These are phyloP conservation scores for Volvariella surrecta DNA, from an alignment of 1,284 basidiomycete species.

Conservation along the genomic window DNA sequence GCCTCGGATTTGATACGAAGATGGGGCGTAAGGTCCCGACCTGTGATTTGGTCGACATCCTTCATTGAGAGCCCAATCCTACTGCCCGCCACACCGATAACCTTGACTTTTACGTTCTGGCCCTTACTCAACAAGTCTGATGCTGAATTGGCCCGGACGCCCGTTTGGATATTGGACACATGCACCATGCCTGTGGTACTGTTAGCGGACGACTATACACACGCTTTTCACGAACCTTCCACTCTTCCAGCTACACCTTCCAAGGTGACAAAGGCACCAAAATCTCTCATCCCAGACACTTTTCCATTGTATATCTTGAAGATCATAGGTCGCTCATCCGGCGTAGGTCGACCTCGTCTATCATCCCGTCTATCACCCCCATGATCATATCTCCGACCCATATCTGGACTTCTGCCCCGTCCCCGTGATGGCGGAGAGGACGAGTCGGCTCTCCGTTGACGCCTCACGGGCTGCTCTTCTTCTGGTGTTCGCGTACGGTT, in stretches of 20 bases:
- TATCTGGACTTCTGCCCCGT: slow-evolving; percentile 47
- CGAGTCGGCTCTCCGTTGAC: slow-evolving; percentile 43
- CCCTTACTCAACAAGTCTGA: slow-evolving; percentile 80
- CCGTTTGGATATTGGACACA: slow-evolving; percentile 84
- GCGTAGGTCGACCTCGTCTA: slow-evolving; percentile 24
- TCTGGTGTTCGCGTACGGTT: slow-evolving; percentile 35
- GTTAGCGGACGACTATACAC: slow-evolving; percentile 4
- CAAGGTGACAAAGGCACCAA: slow-evolving; percentile 88
- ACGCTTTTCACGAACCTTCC: slow-evolving; percentile 61
- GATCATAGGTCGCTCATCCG: slow-evolving; percentile 81
- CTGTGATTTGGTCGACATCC: slow-evolving; percentile 90
- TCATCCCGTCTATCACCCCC: slow-evolving; percentile 33
- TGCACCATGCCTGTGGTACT: slow-evolving; percentile 81
- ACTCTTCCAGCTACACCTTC: slow-evolving; percentile 82
- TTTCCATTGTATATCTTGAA: slow-evolving; percentile 95
- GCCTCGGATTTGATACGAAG: slow-evolving; percentile 89
- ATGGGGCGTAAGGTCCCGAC: slow-evolving; percentile 89
- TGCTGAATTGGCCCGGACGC: slow-evolving; percentile 79
- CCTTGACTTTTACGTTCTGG: slow-evolving; percentile 90
- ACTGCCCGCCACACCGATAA: slow-evolving; percentile 84
- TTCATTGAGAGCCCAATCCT: slow-evolving; percentile 92
- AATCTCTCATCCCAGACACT: slow-evolving; percentile 86
- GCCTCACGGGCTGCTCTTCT: slow-evolving; percentile 46
- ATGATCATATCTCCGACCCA: slow-evolving; percentile 38
- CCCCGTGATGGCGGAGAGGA: slow-evolving; percentile 29